Conservation (phyloP, 1,284 basidiomycete species). For the Cystobasidiaceae sp. region DNA sequence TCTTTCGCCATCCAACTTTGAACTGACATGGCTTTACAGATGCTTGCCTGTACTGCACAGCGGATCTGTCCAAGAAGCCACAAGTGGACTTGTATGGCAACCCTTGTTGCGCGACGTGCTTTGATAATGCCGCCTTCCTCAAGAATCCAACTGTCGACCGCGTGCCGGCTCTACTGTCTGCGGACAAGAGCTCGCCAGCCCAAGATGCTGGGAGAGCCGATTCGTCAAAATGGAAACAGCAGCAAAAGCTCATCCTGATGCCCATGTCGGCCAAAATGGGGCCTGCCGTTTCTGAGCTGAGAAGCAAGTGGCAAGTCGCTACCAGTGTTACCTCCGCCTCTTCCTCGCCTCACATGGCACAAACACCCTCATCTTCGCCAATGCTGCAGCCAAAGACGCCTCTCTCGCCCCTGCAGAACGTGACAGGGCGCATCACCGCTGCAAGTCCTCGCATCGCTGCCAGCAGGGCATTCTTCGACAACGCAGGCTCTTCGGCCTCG, state of each 20-base stretch:
- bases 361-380: too few species aligned
- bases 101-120: constrained; percentile 25
- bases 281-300: constrained; percentile 19
- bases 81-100: constrained; percentile 30
- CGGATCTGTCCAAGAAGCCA: constrained; percentile 20
- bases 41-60: constrained; percentile 20
- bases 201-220: too few species aligned
- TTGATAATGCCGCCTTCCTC: constrained; percentile 29
- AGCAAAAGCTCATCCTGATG: background rate
- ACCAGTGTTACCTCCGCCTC: background rate
- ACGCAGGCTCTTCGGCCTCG: background rate
- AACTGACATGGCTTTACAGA: too few species aligned
- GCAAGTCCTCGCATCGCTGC: constrained; percentile 11
- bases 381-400: too few species aligned
- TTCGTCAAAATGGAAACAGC: background rate
- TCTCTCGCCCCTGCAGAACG: background rate
- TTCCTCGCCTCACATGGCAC: background rate
- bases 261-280: constrained; percentile 5
- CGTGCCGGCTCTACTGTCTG: constrained; percentile 24
- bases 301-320: background rate
- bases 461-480: constrained; percentile 14
- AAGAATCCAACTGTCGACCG: constrained; percentile 21
- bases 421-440: background rate
- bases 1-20: too few species aligned
- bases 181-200: background rate